A percentile compares a stretch with the other conserved stretches of the same genome.
These are phyloP conservation scores for Colletotrichum scovillei DNA, from an alignment of 2,329 filamentous ascomycete species.

Conservation along the genomic window DNA sequence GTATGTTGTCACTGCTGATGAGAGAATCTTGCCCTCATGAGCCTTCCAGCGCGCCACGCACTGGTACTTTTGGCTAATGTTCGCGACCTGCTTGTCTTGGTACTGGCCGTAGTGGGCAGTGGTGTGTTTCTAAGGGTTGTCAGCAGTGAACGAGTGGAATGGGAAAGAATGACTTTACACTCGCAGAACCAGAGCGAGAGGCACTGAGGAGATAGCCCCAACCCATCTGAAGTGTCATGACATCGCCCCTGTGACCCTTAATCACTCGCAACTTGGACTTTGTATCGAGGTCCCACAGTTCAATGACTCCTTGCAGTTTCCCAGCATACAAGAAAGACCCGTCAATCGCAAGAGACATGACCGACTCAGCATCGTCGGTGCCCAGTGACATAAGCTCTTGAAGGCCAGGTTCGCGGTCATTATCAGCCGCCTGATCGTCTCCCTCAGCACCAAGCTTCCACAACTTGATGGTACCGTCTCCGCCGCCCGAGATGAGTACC, in stretches of 20 bases:
- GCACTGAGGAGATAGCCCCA: slow-evolving; percentile 89
- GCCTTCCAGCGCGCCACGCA: slow-evolving; percentile 83
- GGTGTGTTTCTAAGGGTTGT: slow-evolving; percentile 67
- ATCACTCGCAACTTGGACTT: slow-evolving; percentile 90
- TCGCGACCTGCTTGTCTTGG: slow-evolving; percentile 57
- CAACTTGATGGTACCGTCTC: slow-evolving; percentile 94
- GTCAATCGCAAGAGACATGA: slow-evolving; percentile 85
- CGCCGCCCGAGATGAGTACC: slow-evolving; percentile 88
- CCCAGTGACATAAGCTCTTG: slow-evolving; percentile 76
- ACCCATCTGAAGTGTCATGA: slow-evolving; percentile 87
- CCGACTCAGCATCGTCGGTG: slow-evolving; percentile 70
- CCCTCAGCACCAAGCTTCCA: slow-evolving; percentile 74
- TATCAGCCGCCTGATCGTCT: slow-evolving; percentile 53
- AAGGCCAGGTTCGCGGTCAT: slow-evolving; percentile 69
- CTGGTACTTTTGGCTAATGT: slow-evolving; percentile 83
- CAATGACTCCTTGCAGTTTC: slow-evolving; percentile 86
- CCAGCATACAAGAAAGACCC: slow-evolving; percentile 94
- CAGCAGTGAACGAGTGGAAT: slow-evolving; percentile 17
- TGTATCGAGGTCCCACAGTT: slow-evolving; percentile 97
- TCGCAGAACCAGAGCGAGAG: slow-evolving; percentile 87
- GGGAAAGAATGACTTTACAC: slow-evolving; percentile 52
- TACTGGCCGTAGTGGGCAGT: slow-evolving; percentile 73
- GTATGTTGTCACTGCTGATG: slow-evolving; percentile 80
- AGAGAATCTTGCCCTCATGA: slow-evolving; percentile 87
- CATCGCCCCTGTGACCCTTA: slow-evolving; percentile 81